Evolutionary conservation across 805 yeast genomes (phyloP).

Genomic region (Candida anglica): DNA sequence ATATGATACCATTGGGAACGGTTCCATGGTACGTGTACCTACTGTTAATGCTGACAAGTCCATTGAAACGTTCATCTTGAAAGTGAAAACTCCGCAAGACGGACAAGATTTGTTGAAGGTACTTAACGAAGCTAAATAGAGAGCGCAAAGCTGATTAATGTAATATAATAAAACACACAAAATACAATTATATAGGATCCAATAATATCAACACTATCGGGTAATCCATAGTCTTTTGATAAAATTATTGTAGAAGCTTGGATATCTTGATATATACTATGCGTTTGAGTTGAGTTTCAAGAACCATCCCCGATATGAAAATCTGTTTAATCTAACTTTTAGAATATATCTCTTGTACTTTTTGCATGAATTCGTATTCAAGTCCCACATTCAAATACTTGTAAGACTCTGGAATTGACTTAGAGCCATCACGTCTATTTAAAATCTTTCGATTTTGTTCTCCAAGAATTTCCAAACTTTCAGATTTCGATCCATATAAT

Average conservation of each 20-base stretch:
- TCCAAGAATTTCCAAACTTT: conserved; percentile 35
- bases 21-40: conserved; percentile 65
- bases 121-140: conserved; percentile 23
- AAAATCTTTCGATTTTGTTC: conserved; percentile 4
- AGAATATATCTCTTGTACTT: conserved; percentile 1
- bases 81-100: conserved; percentile 74
- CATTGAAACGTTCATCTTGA: conserved; percentile 64
- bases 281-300: too few relatives aligned
- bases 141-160: neutral
- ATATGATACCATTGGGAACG: conserved; percentile 62
- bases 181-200: neutral
- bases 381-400: conserved; percentile 47
- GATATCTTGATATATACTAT: too few relatives aligned
- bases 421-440: neutral
- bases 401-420: conserved; percentile 3
- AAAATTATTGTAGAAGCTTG: too few relatives aligned
- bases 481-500: conserved; percentile 48
- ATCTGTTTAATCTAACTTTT: neutral
- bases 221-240: neutral
- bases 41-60: conserved; percentile 52
- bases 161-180: neutral
- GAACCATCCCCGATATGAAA: neutral
- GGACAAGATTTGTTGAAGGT: conserved; percentile 47
- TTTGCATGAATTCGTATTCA: conserved; percentile 45
- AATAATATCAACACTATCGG: neutral